Percentiles rank a stretch among this genome's conserved stretches.
These are phyloP conservation scores for Xylaria bambusicola DNA, from an alignment of 495 filamentous ascomycete species.

Conservation along the genomic window DNA sequence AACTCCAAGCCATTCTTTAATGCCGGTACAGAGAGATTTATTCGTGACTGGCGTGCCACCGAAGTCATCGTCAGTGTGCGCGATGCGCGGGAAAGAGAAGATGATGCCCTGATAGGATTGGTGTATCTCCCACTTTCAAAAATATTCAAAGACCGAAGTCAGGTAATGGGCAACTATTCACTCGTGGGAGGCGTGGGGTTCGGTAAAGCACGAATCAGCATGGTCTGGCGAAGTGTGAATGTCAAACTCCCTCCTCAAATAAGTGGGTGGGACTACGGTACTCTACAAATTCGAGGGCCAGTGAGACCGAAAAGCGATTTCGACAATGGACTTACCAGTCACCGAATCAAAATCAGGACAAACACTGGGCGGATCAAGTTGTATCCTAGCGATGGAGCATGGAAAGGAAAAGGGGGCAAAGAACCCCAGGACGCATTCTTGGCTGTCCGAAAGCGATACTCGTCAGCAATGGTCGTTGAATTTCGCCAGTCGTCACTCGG, in stretches of 20 bases:
- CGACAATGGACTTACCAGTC: constrained; percentile 41
- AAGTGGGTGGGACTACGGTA: constrained; percentile 68
- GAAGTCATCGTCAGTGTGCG: constrained; percentile 67
- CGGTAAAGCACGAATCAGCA: constrained; percentile 63
- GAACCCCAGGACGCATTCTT: constrained; percentile 51
- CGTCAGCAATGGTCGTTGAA: constrained; percentile 59
- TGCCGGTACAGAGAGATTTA: constrained; percentile 69
- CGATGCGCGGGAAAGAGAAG: constrained; percentile 64
- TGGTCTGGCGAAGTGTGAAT: constrained; percentile 70
- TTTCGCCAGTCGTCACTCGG: constrained; percentile 55
- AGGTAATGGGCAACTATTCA: constrained; percentile 64
- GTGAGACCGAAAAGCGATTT: constrained; percentile 41
- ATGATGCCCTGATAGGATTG: constrained; percentile 66
- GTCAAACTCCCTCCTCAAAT: constrained; percentile 55
- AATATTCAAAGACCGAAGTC: constrained; percentile 57
- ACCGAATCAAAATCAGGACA: constrained; percentile 59
- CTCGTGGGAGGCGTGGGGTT: constrained; percentile 67
- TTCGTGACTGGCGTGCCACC: constrained; percentile 65
- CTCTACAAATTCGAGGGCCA: constrained; percentile 54
- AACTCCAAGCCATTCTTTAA: constrained; percentile 79
- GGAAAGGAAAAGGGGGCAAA: constrained; percentile 37
- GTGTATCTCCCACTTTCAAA: constrained; percentile 63
- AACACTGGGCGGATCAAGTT: constrained; percentile 57
- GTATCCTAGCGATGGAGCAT: constrained; percentile 41
- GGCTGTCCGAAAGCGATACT: constrained; percentile 63